Percentiles rank a stretch among this genome's conserved stretches.
Conservation (phyloP, 2,329 filamentous ascomycete genomes). For the Hypoxylon sp. region DNA sequence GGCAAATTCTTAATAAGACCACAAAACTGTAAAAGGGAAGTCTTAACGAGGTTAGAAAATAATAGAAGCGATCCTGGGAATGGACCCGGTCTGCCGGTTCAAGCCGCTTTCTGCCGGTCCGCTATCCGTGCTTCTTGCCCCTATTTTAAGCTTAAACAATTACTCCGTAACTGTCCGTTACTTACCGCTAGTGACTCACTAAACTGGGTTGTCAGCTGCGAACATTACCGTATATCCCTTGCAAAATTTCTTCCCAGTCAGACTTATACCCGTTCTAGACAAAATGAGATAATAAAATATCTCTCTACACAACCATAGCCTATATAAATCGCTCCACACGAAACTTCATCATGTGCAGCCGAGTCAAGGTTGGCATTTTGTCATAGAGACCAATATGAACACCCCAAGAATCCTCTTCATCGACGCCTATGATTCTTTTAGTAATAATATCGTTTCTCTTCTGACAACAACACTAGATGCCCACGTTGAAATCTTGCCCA, state of each 20-base stretch:
- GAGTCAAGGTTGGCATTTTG: slow-evolving; percentile 24
- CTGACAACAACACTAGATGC: slow-evolving; percentile 78
- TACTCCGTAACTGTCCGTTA: too few species aligned
- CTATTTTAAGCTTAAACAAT: slow-evolving; percentile 40
- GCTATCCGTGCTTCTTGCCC: slow-evolving; percentile 25
- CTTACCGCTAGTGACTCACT: slow-evolving; percentile 9
- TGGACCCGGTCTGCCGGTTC: slow-evolving; percentile 28
- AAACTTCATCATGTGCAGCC: slow-evolving; percentile 32
- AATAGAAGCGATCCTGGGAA: slow-evolving; percentile 13
- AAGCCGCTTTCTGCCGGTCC: slow-evolving; percentile 32
- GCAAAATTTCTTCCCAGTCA: slow-evolving; percentile 17
- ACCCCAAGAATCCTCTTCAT: slow-evolving; percentile 81
- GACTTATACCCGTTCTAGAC: slow-evolving; percentile 12
- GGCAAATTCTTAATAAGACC: neutral
- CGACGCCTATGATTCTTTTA: slow-evolving; percentile 97
- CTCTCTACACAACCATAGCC: slow-evolving; percentile 22
- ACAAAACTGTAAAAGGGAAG: neutral
- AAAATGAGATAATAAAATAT: slow-evolving; percentile 31
- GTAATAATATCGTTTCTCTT: slow-evolving; percentile 91
- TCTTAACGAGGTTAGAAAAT: slow-evolving; percentile 6
- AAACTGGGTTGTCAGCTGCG: slow-evolving; percentile 20
- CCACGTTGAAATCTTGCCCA: slow-evolving; percentile 78
- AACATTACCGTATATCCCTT: slow-evolving; percentile 19
- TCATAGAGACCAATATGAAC: slow-evolving; percentile 49
- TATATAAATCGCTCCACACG: slow-evolving; percentile 3